Base-by-base conservation (phyloP, 495 filamentous ascomycete species). In the Aspergillus sclerotiicarbonarius region DNA sequence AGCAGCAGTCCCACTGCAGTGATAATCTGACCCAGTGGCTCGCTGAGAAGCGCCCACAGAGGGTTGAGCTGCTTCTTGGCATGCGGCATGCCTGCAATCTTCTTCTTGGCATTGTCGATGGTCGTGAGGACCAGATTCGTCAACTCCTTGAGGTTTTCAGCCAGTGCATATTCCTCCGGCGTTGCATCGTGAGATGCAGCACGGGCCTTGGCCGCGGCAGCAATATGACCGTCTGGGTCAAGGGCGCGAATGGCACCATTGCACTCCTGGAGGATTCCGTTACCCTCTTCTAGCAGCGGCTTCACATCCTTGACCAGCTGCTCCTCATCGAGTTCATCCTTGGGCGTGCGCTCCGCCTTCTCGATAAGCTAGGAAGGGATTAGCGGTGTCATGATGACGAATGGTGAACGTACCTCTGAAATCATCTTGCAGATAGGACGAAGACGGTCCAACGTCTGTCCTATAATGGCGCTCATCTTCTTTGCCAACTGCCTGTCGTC, bases 21-120 rank as follows among this genome's bases (percentile, higher is more conserved):
- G 56, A 97, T 80, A 70, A 96, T 96, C 80, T 96, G 92, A 82
- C 91, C 90, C 19, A 96, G 78, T 15, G 92, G 92, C 76, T 96
- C 79, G 37, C 85, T 87, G 37, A 96, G 76, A 48, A 96, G 73
- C 37, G 79, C 87, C 90, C 91, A 91, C 31, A 96, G 84, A 1
- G 92, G 91, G 67, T 91, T 96, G 51, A 97, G 82, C 73, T 90
- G 84, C 80, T 96, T 96, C 86, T 96, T 94, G 21, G 91, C 92
- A 57, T 92, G 87, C 15, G 92, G 92, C 88, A 96, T 92, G 66
- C 90, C 89, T 63, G 88, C 85, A 54, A 96, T 88, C 75, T 88
- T 88, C 71, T 84, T 87, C 81, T 90, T 91, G 37, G 89, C 90
- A 45, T 87, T 84, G 57, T 96, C 91, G 60, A 97, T 91, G n/a